These are phyloP conservation scores for Kodamaea restingae DNA, from an alignment of 805 yeast species.

Conservation along the genomic window DNA sequence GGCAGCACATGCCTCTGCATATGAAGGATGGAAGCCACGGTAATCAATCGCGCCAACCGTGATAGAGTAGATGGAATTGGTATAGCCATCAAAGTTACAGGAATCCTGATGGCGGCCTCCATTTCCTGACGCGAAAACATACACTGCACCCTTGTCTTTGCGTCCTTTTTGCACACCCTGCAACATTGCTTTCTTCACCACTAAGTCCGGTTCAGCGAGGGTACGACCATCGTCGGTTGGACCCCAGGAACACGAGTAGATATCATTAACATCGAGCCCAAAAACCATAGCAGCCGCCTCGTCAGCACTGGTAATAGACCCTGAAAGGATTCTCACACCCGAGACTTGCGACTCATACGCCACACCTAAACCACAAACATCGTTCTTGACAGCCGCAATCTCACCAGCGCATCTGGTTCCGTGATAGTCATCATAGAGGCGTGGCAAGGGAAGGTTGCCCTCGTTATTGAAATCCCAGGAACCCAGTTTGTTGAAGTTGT, in stretches of 20 bases:
- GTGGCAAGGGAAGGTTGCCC: conserved; percentile 71
- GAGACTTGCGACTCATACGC: conserved; percentile 83
- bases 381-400: conserved; percentile 85
- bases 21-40: conserved; percentile 79
- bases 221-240: conserved; percentile 90
- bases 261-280: conserved; percentile 80
- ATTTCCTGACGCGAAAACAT: conserved; percentile 95
- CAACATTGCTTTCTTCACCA: conserved; percentile 79
- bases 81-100: conserved; percentile 96
- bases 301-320: conserved; percentile 73
- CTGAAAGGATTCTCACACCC: conserved; percentile 86
- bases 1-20: conserved; percentile 92
- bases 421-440: conserved; percentile 78
- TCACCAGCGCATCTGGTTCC: conserved; percentile 99
- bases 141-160: conserved; percentile 73
- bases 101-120: conserved; percentile 82
- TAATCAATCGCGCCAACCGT: conserved; percentile 93
- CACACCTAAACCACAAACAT: conserved; percentile 94
- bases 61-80: conserved; percentile 90
- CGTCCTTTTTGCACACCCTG: conserved; percentile 85
- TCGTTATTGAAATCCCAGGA: conserved; percentile 92
- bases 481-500: conserved; percentile 69
- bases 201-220: conserved; percentile 75
- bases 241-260: conserved; percentile 98
- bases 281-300: conserved; percentile 88